phyloP scores from a whole-genome alignment of 345 rosid genomes.

The Syzygium oleosum region DNA sequence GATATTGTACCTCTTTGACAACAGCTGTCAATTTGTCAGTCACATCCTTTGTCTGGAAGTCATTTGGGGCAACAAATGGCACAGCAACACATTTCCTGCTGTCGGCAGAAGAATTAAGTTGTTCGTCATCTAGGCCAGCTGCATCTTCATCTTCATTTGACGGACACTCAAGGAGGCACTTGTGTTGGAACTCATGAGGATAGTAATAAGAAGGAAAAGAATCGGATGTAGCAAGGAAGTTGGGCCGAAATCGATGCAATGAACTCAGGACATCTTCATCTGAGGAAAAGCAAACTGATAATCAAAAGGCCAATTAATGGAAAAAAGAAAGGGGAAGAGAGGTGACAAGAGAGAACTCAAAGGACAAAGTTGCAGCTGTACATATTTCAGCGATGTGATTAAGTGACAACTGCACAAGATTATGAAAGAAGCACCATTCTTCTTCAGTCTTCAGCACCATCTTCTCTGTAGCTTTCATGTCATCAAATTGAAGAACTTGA shows the following conservation, averaged over 20 bases:
- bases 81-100: conserved; percentile 47
- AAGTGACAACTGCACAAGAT: conserved; percentile 63
- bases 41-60: conserved; percentile 41
- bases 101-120: conserved; percentile 21
- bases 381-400: conserved; percentile 70
- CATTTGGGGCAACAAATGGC: conserved; percentile 58
- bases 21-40: conserved; percentile 32
- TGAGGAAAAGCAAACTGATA: conserved; percentile 22
- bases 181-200: conserved; percentile 59
- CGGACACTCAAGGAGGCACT: conserved; percentile 46
- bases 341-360: neutral
- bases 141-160: conserved; percentile 19
- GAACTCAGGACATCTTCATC: conserved; percentile 67
- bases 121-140: conserved; percentile 33
- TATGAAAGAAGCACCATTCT: conserved; percentile 85
- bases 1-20: conserved; percentile 59
- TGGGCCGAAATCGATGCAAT: conserved; percentile 73
- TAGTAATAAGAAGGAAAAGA: conserved; percentile 50
- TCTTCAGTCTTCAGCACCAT: conserved; percentile 52
- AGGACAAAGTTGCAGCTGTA: conserved; percentile 22
- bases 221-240: conserved; percentile 35
- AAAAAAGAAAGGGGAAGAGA: neutral
- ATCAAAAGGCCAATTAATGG: neutral
- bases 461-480: conserved; percentile 21
- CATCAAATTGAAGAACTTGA: conserved; percentile 26